A percentile compares a stretch with the other conserved stretches of the same genome.
Evolutionary conservation across 1,284 basidiomycete genomes (phyloP).

Genomic region (Moniliophthora roreri): DNA sequence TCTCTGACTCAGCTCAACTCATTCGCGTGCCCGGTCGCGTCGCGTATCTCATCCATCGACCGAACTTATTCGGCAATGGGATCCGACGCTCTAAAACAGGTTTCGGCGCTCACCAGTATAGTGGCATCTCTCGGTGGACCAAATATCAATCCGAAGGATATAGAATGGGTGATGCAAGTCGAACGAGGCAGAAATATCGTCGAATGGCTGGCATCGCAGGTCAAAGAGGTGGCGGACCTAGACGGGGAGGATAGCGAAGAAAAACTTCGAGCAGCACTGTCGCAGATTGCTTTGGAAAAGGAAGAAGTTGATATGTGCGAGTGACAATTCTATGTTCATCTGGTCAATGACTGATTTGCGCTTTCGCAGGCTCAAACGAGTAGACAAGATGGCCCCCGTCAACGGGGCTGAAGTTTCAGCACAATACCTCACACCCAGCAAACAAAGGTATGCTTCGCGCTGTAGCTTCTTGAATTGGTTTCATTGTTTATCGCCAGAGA

Average conservation of each 20-base stretch:
- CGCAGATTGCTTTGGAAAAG: neutral
- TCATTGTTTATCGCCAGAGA: neutral
- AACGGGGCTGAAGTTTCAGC: neutral
- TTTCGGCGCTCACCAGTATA: neutral
- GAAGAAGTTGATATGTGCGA: neutral
- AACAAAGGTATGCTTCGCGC: neutral
- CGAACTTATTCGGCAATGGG: neutral
- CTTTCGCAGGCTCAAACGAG: neutral
- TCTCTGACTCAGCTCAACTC: too few species aligned
- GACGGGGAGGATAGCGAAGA: neutral
- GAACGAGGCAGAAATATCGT: neutral
- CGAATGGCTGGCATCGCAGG: neutral
- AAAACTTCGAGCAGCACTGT: neutral
- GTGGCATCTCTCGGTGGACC: neutral
- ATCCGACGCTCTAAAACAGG: too few species aligned
- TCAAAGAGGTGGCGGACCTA: neutral
- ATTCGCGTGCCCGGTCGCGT: neutral
- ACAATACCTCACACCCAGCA: neutral
- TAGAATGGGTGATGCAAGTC: neutral
- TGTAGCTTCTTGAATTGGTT: neutral
- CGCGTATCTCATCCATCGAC: neutral
- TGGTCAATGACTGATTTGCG: neutral
- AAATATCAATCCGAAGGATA: neutral
- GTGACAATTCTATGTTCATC: neutral
- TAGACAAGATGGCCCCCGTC: neutral